Base-by-base conservation (phyloP, 768 basidiomycete species). In the Hericium rajendrae region DNA sequence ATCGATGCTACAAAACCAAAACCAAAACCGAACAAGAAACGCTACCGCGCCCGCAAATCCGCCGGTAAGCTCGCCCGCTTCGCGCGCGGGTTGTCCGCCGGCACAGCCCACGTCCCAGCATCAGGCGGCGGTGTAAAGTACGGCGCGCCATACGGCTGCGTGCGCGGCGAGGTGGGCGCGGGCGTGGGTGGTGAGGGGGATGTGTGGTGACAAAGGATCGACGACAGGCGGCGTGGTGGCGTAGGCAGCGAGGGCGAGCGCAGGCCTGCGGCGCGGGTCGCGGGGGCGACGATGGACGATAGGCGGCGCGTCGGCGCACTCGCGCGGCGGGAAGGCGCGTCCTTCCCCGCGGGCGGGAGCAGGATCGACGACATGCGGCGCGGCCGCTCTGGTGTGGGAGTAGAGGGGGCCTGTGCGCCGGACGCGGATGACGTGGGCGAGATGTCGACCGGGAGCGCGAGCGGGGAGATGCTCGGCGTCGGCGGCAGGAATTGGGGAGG, bases 71-170 rank as follows among this genome's bases (percentile, higher is more conserved):
- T 32, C 43, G 43, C n/a, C 13, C 49, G 16, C 32, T 32, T 52
- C 22, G 22, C 22, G 22, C 22, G 22, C 22, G 22, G 22, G 6
- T 55, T 53, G 16, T n/a, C 43, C 37, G 53, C 59, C n/a, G 18
- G 15, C 49, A 15, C 49, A 10, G 46, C 62, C 62, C 62, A 63
- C 22, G 48, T 55, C 24, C 62, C 62, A 3, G 60, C 57, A 22
- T 57, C 48, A 18, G 62, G 62, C 0, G 62, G 62, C 24, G 39
- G 52, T 57, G 57, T 58, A 9, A 61, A 61, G 48, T 63, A 63
- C 15, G 62, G 62, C 0, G 60, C 57, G 15, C 60, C 62, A 24
- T 63, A 63, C 26, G 62, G 62, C 54, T 63, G 62, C 1, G 62
- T 63, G 24, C 62, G 62, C 12, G 62, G 53, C 12, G 61, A 56